Base-by-base conservation (phyloP, 148 eudicot species). In the Diospyros kaki region DNA sequence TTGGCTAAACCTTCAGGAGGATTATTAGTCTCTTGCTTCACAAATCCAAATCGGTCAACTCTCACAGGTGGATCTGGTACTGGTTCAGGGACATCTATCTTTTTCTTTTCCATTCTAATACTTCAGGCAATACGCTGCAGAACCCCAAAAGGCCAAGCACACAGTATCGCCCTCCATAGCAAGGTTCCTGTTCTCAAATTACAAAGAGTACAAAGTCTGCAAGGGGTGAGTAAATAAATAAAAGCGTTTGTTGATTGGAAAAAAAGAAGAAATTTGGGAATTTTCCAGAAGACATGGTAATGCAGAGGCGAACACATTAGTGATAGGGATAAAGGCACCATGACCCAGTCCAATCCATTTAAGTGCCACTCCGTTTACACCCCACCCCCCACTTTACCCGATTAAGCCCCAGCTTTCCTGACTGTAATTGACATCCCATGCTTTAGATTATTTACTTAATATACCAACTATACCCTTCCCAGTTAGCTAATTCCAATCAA, bases 31-130 rank as follows among this genome's bases (percentile, higher is more conserved):
- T 93, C 97, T 50, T 84, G 84, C 84, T 90, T 92, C 15, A 92
- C 89, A 75, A 90, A 92, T 66, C 97, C 99, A 80, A 93, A 95
- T 76, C 89, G 84, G 60, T 93, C 98, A 4, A 95, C 96, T 71
- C 72, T 86, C 80, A 79, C 86, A 14, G 81, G 83, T 2, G 83
- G 83, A 58, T 15, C 82, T 65, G 93, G 81, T 60, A 61, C 88
- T n/a, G 83, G 51, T 56, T 90, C 96, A 65, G 73, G 54, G 50
- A 84, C 97, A 71, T 91, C 99, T 63, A 73, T 71, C 70, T 67
- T 84, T 77, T 83, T 86, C 82, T 80, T 88, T 52, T 93, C 98
- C 99, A 89, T 96, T 76, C 72, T 54, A 69, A 81, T 73, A 73
- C 69, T 78, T 78, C 51, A 79, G 43, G 55, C 56, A 18, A 52